Base-by-base conservation (phyloP, 108 stramenopile genomes). In the Fistulifera pelliculosa region DNA sequence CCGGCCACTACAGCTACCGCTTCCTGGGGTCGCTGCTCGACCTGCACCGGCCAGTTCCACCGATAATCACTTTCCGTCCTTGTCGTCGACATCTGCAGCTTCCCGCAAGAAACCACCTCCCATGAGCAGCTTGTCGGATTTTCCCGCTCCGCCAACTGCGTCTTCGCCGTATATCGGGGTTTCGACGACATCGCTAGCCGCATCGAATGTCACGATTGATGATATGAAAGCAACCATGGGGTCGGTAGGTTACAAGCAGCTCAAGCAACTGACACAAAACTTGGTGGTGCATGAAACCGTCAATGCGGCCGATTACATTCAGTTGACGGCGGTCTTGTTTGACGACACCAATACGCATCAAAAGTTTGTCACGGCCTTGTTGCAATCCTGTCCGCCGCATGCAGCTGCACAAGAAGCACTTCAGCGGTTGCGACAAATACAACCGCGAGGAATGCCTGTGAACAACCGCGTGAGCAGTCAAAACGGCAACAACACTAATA, bases 221-320 rank as follows among this genome's bases (percentile, higher is more conserved):
- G 71, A 74, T 43, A 67, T 93, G 64, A 89, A 93, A 55, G 63
- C 66, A 15, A 35, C 68, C 12, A 61, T 93, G 14, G 85, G 91
- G 3, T 58, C 70, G 12, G 66, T 64, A 12, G 77, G 74, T 28
- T 93, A 78, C 69, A 93, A 93, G 62, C 69, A 74, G 39, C 69
- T 93, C 1, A 93, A 88, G 53, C 47, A 60, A 10, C 28, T 83
- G 21, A 93, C 91, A 6, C 60, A 49, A 41, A 78, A 76, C 49
- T 68, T 75, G 13, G 81, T 88, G 58, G 83, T 85, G 0, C 64
- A 41, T 40, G 83, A 68, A 2, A 26, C 28, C 5, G 51, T 77
- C 3, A 42, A 58, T 13, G 76, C 83, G 22, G 85, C 83, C 52
- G 65, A 67, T 1, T 93, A 89, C 59, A 78, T 93, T 8, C 81